phyloP scores from a whole-genome alignment of 768 basidiomycete species.

The Tricholoma flavovirens region DNA sequence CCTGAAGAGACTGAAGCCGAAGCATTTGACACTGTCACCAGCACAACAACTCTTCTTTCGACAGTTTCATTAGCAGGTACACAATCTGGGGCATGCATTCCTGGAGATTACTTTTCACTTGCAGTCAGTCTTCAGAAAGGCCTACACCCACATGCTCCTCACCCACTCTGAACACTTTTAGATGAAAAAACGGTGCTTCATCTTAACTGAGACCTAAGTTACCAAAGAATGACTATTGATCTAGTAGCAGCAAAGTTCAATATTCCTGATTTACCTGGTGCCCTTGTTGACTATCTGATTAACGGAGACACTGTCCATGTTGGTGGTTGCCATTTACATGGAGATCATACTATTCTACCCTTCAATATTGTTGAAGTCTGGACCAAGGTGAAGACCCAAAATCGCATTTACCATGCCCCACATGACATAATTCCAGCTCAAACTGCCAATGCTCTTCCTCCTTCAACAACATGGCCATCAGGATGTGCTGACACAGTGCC shows the following conservation, averaged over 20 bases:
- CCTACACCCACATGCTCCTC: conserved; percentile 1
- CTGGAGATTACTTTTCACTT: conserved; percentile 5
- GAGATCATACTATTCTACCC: background rate
- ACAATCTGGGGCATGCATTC: background rate
- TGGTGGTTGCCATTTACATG: background rate
- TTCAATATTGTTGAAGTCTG: background rate
- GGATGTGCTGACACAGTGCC: background rate
- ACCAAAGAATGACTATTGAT: conserved; percentile 2
- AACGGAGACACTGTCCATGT: background rate
- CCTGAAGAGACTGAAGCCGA: background rate
- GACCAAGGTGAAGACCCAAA: background rate
- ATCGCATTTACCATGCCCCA: background rate
- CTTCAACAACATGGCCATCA: background rate
- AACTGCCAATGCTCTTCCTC: background rate
- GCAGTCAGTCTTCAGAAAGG: background rate
- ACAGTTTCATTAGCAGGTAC: background rate
- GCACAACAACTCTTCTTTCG: background rate
- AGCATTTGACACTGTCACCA: background rate
- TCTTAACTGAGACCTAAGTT: conserved; percentile 5
- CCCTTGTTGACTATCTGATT: conserved; percentile 1
- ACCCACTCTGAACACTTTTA: conserved; percentile 4
- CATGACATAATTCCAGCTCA: conserved; percentile 2
- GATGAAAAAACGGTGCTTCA: conserved; percentile 5
- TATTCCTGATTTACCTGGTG: conserved; percentile 5
- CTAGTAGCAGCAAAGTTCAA: conserved; percentile 1